Base-by-base conservation (phyloP, 1,284 basidiomycete species). In the Bjerkandera adusta region DNA sequence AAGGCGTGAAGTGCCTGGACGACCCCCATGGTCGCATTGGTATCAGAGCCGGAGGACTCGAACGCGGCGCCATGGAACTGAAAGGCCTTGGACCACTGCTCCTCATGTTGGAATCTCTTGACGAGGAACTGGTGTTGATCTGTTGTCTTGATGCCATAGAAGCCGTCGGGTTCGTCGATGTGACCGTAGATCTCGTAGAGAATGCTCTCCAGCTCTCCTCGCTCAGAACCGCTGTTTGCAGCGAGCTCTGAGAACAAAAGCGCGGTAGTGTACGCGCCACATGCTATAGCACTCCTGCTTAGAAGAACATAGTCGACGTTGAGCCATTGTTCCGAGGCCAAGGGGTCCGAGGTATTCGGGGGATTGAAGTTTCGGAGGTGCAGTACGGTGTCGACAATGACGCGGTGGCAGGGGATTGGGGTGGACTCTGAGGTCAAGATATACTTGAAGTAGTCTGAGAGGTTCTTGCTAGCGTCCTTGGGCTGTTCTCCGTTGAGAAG, bases 161-260 rank as follows among this genome's bases (percentile, higher is more conserved):
- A 99, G 1, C 96, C 93, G 58, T 99, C 96, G 0, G 95, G 95
- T 59, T 99, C 96, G 59, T 97, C 93, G 48, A 99, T 92, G 59
- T 92, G 90, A 52, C 83, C 85, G 63, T 97, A 99, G 43, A 98
- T 92, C 44, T 89, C 83, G 66, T 95, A 97, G 36, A 98, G 71
- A 26, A 94, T 75, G 35, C 79, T 68, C 62, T 89, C 85, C 3
- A 72, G n/a, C 65, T 10, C 66, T 60, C 35, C 41, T 60, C 15
- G 21, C 26, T 15, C 8, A 53, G 22, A 67, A 60, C 62, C 55
- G 1, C 59, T 45, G 12, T 92, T 89, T 8, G 72, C 68, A 0
- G 81, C 83, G 13, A 97, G 75, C 59, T 98, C 96, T 35, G 97
- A 71, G 63, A 96, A 97, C 15, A 98, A 75, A 32, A 98, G 72